phyloP scores from a whole-genome alignment of 768 basidiomycete species.

The Xerocomus potaroensis region DNA sequence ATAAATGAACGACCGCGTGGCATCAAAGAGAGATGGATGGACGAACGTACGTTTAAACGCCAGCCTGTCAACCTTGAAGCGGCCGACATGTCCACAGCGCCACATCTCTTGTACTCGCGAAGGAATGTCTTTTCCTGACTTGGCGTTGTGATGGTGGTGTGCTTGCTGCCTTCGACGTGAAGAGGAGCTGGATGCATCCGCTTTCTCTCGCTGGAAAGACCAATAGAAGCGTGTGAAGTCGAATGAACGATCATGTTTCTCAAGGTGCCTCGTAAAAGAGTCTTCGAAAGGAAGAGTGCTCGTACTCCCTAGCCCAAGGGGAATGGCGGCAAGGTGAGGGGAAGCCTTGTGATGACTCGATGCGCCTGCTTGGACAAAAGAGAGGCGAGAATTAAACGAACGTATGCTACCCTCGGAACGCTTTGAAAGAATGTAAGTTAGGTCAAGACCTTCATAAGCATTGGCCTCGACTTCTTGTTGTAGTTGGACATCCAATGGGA shows the following conservation, averaged over 20 bases:
- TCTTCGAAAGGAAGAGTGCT: slow-evolving; percentile 36
- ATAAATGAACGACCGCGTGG: background rate
- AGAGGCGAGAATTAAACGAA: slow-evolving; percentile 26
- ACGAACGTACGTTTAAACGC: slow-evolving; percentile 33
- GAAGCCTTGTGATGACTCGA: slow-evolving; percentile 15
- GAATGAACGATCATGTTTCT: slow-evolving; percentile 41
- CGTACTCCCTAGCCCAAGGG: slow-evolving; percentile 30
- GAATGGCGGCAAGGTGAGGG: slow-evolving; percentile 22
- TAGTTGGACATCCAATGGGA: slow-evolving; percentile 43
- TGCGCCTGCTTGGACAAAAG: slow-evolving; percentile 10
- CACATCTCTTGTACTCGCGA: slow-evolving; percentile 53
- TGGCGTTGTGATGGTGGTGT: slow-evolving; percentile 13
- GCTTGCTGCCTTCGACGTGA: slow-evolving; percentile 22
- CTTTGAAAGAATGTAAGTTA: slow-evolving; percentile 39
- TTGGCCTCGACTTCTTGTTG: slow-evolving; percentile 14
- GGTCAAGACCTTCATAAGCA: slow-evolving; percentile 39
- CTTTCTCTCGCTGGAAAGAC: slow-evolving; percentile 56
- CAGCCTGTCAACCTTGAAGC: slow-evolving; percentile 55
- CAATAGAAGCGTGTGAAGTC: slow-evolving; percentile 44
- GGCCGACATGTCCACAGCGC: slow-evolving; percentile 59
- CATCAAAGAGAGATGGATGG: slow-evolving; percentile 21
- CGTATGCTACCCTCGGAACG: slow-evolving; percentile 31
- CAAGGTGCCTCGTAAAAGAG: slow-evolving; percentile 36
- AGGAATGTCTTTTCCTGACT: slow-evolving; percentile 15
- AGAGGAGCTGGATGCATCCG: slow-evolving; percentile 29